A percentile compares a stretch with the other conserved stretches of the same genome.
Evolutionary conservation across 371 early-diverging fungal species (phyloP).

Genomic region (Rhizopus delemar): DNA sequence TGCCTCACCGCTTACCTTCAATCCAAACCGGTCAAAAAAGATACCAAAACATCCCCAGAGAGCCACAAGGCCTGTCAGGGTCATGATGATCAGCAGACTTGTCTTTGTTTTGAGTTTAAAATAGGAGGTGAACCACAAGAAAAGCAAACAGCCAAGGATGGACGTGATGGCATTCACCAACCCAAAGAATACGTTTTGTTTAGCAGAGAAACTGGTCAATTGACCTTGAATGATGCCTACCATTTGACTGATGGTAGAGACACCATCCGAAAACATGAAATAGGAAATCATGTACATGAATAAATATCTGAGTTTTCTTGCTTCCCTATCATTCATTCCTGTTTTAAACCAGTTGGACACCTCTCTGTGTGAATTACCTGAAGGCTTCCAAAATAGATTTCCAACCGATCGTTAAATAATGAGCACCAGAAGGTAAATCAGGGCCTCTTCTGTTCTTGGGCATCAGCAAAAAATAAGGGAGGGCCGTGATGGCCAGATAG

Average conservation of each 20-base stretch:
- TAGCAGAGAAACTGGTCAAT: constrained; percentile 37
- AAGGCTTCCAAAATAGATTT: constrained; percentile 22
- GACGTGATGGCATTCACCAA: constrained; percentile 36
- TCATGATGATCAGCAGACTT: constrained; percentile 34
- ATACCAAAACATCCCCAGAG: constrained; percentile 49
- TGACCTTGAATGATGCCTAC: constrained; percentile 31
- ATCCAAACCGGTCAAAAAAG: constrained; percentile 25
- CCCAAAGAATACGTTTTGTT: constrained; percentile 31
- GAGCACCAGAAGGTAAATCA: constrained; percentile 28
- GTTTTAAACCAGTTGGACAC: neutral
- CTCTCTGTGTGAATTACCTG: neutral
- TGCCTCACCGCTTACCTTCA: constrained; percentile 8
- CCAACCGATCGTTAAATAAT: constrained; percentile 44
- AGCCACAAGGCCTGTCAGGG: constrained; percentile 26
- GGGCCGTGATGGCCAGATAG: constrained; percentile 36
- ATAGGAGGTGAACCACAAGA: constrained; percentile 36
- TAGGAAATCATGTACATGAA: constrained; percentile 42
- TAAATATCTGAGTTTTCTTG: constrained; percentile 43
- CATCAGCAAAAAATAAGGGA: constrained; percentile 41
- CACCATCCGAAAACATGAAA: constrained; percentile 48
- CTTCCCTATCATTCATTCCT: constrained; percentile 27
- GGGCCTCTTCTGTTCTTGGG: constrained; percentile 36
- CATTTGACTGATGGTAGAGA: constrained; percentile 43
- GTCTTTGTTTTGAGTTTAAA: constrained; percentile 36
- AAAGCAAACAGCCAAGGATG: constrained; percentile 41